These are phyloP conservation scores for Geotrichum ghanense DNA, from an alignment of 805 yeast species.

Conservation along the genomic window DNA sequence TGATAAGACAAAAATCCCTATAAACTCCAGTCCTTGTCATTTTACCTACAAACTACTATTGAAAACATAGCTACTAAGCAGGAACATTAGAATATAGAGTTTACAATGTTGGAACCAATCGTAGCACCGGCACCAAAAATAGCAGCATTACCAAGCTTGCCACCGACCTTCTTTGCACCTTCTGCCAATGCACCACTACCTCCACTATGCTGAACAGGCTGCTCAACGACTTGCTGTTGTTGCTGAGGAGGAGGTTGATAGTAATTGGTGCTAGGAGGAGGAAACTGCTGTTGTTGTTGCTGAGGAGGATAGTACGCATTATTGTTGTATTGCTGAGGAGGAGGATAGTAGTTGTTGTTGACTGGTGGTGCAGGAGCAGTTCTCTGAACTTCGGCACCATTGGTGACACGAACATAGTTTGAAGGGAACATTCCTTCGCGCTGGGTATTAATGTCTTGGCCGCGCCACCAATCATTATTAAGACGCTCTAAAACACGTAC, in stretches of 20 bases:
- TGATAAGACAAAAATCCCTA: too few species aligned
- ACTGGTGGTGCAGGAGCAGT: slow-evolving; percentile 1
- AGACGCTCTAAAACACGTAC: slow-evolving; percentile 60
- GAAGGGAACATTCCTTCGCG: slow-evolving; percentile 78
- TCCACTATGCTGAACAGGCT: slow-evolving; percentile 10
- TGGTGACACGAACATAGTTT: slow-evolving; percentile 48
- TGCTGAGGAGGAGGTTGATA: slow-evolving; percentile 15
- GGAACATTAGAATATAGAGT: slow-evolving; percentile 19
- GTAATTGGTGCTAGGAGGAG: slow-evolving; percentile 8
- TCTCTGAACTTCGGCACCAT: slow-evolving; percentile 2
- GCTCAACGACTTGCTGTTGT: slow-evolving; percentile 10
- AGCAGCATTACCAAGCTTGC: slow-evolving; percentile 83
- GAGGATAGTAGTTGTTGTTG: slow-evolving; percentile 11
- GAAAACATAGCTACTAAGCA: too few species aligned
- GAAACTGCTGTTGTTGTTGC: slow-evolving; percentile 11
- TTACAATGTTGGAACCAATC: slow-evolving; percentile 69
- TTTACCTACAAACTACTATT: too few species aligned
- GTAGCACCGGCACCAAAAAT: slow-evolving; percentile 96
- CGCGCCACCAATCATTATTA: slow-evolving; percentile 89
- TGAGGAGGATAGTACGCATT: slow-evolving; percentile 4
- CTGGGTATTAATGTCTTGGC: slow-evolving; percentile 35
- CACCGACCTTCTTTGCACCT: slow-evolving; percentile 47
- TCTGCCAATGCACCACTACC: slow-evolving; percentile 8
- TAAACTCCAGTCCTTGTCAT: too few species aligned
- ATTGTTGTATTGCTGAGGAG: slow-evolving; percentile 2